These are phyloP conservation scores for Quercus phellos DNA, from an alignment of 331 rosid genomes.

Conservation along the genomic window DNA sequence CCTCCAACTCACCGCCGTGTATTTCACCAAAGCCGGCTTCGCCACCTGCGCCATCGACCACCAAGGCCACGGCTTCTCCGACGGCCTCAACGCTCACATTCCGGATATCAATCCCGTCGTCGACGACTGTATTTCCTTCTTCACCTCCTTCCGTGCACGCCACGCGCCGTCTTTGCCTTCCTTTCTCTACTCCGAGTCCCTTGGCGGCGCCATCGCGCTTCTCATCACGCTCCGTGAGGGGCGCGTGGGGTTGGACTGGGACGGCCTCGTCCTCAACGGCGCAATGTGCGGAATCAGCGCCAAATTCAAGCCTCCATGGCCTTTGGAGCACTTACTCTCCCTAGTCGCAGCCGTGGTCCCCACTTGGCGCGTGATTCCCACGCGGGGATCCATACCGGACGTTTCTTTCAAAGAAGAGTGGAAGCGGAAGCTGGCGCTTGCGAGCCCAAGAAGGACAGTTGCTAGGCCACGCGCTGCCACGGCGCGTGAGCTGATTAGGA, in stretches of 20 bases:
- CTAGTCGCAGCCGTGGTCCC: constrained; percentile 64
- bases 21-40: constrained; percentile 73
- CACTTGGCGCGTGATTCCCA: constrained; percentile 92
- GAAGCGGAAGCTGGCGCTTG: constrained; percentile 77
- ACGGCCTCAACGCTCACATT: constrained; percentile 72
- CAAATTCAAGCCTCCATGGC: constrained; percentile 97
- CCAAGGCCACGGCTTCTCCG: constrained; percentile 98
- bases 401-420: constrained; percentile 81
- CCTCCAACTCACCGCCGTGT: constrained; percentile 75
- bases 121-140: constrained; percentile 76
- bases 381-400: constrained; percentile 74
- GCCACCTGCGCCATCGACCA: constrained; percentile 91
- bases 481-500: constrained; percentile 72
- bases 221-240: constrained; percentile 55
- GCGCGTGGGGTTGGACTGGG: constrained; percentile 31
- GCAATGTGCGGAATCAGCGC: constrained; percentile 96
- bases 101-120: constrained; percentile 91
- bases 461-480: constrained; percentile 85
- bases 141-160: constrained; percentile 54
- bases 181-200: constrained; percentile 85
- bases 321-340: constrained; percentile 77
- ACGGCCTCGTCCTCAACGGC: constrained; percentile 77
- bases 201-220: constrained; percentile 91
- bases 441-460: constrained; percentile 58
- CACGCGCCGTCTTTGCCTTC: constrained; percentile 57